Conservation (phyloP, 2,329 filamentous ascomycete genomes). For the Blastomyces parvus region DNA sequence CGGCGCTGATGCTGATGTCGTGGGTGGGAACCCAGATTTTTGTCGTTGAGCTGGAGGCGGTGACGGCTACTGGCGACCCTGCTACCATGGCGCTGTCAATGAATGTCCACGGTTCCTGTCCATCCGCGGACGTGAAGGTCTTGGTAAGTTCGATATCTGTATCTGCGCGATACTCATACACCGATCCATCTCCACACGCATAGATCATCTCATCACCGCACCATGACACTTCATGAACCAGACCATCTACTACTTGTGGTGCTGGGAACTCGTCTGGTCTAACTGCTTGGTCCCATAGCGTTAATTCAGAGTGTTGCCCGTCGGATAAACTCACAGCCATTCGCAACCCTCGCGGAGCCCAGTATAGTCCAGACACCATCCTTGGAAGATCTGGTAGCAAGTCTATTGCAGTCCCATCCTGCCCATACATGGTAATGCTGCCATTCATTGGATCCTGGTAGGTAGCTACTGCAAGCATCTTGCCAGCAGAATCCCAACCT, state of each 20-base stretch:
- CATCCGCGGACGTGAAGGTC: constrained; percentile 25
- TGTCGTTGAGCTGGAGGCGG: constrained; percentile 31
- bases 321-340: constrained; percentile 38
- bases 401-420: constrained; percentile 36
- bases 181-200: constrained; percentile 32
- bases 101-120: constrained; percentile 33
- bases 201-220: constrained; percentile 29
- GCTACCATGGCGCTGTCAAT: constrained; percentile 25
- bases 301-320: constrained; percentile 32
- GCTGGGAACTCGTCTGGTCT: constrained; percentile 31
- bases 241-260: constrained; percentile 29
- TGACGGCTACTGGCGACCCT: constrained; percentile 28
- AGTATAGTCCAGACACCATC: constrained; percentile 36
- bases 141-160: constrained; percentile 30
- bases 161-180: constrained; percentile 34
- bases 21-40: constrained; percentile 40
- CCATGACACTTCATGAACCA: constrained; percentile 38
- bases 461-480: constrained; percentile 39
- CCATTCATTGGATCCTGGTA: constrained; percentile 33
- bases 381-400: constrained; percentile 37
- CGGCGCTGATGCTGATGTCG: constrained; percentile 30
- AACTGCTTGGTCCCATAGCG: constrained; percentile 36
- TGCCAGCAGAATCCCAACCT: constrained; percentile 38
- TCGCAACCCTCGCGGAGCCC: constrained; percentile 32
- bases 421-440: constrained; percentile 37